These are phyloP conservation scores for Scedosporium dehoogii DNA, from an alignment of 2,329 filamentous ascomycete species.

Conservation along the genomic window DNA sequence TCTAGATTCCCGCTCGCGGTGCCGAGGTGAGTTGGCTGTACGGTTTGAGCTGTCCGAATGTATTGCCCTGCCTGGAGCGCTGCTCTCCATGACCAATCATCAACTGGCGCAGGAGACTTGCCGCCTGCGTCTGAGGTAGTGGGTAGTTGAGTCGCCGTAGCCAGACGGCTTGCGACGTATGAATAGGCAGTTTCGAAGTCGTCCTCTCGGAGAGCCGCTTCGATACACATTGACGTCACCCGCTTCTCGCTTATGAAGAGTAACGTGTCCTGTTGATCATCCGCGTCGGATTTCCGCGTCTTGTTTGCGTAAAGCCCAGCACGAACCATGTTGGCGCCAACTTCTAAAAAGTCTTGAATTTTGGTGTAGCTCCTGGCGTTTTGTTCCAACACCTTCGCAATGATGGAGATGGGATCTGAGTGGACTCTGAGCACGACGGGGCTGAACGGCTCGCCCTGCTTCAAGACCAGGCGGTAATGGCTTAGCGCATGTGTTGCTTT, in stretches of 20 bases:
- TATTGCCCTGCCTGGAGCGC: constrained; percentile 72
- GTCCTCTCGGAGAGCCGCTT: constrained; percentile 64
- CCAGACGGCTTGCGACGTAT: constrained; percentile 64
- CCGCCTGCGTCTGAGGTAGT: constrained; percentile 13
- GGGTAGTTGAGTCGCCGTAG: constrained; percentile 15
- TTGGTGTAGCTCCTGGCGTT: constrained; percentile 66
- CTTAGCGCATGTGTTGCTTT: constrained; percentile 66
- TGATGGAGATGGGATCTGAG: constrained; percentile 61
- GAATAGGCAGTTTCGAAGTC: constrained; percentile 84
- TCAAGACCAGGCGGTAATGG: constrained; percentile 67
- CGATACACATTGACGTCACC: constrained; percentile 71
- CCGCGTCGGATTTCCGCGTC: not conserved
- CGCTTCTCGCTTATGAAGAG: constrained; percentile 46
- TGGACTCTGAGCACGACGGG: constrained; percentile 71
- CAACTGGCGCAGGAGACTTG: constrained; percentile 17
- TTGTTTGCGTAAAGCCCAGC: constrained; percentile 33
- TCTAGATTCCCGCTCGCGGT: constrained; percentile 49
- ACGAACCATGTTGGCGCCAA: constrained; percentile 57
- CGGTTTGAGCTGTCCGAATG: constrained; percentile 42
- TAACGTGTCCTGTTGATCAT: constrained; percentile 15
- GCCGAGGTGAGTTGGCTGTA: constrained; percentile 49
- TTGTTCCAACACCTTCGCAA: constrained; percentile 65
- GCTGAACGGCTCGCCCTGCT: constrained; percentile 70
- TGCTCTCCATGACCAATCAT: constrained; percentile 69
- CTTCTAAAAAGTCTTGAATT: constrained; percentile 60